Evolutionary conservation across 495 filamentous ascomycete species (phyloP).

Genomic region (Chaetomium cochliodes): DNA sequence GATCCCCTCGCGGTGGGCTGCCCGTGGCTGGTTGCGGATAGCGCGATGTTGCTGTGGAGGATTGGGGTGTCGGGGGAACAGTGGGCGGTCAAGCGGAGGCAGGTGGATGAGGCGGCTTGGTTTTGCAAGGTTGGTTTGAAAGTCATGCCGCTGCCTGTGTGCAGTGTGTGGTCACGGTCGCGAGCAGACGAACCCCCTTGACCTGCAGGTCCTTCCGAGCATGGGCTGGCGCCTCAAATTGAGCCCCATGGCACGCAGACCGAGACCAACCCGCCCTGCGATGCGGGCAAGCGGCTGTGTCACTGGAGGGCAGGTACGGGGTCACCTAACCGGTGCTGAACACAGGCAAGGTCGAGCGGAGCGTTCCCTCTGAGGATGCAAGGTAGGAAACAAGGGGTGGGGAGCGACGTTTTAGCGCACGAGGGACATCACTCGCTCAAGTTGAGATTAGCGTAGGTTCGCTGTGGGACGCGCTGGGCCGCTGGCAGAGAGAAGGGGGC

Average conservation of each 20-base stretch:
- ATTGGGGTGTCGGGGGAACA: slow-evolving; percentile 15
- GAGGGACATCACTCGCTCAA: neutral
- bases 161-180: slow-evolving; percentile 8
- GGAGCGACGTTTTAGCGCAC: slow-evolving; percentile 4
- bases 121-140: slow-evolving; percentile 11
- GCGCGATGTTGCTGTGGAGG: slow-evolving; percentile 14
- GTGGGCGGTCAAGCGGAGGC: slow-evolving; percentile 39
- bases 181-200: slow-evolving; percentile 2
- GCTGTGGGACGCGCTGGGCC: neutral
- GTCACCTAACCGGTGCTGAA: neutral
- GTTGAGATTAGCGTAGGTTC: neutral
- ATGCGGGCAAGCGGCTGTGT: neutral
- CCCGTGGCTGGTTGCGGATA: slow-evolving; percentile 25
- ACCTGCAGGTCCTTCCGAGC: slow-evolving; percentile 14
- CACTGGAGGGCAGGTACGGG: slow-evolving; percentile 7
- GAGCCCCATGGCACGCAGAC: slow-evolving; percentile 5
- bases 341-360: neutral
- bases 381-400: slow-evolving; percentile 1
- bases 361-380: neutral
- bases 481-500: no score
- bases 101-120: slow-evolving; percentile 22
- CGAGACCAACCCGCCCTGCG: neutral
- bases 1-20: slow-evolving; percentile 23
- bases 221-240: slow-evolving; percentile 1
- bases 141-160: slow-evolving; percentile 10